A percentile compares a stretch with the other conserved stretches of the same genome.
Conservation (phyloP, 176 grass and related monocot genomes). For the Triticum urartu region DNA sequence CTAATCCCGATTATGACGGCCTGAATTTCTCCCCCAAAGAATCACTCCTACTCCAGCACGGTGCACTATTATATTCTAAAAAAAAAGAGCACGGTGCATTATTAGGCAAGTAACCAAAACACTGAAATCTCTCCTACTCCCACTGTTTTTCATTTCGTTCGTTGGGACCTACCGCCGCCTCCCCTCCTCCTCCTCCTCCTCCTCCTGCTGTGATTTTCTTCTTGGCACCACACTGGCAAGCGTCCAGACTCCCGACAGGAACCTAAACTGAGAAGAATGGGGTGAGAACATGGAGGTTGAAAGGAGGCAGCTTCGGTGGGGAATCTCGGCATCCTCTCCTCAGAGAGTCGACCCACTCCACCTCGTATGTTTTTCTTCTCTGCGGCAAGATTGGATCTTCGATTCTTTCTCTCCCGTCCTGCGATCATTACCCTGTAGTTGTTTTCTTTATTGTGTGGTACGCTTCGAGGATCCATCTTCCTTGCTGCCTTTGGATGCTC, state of each 20-base stretch:
- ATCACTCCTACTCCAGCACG: not conserved
- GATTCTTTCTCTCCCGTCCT: not conserved
- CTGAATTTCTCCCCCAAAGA: no score
- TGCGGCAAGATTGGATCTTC: constrained; percentile 34
- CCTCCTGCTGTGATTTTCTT: constrained; percentile 22
- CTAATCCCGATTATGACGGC: no score
- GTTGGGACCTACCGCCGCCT: constrained; percentile 23
- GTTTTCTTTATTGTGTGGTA: not conserved
- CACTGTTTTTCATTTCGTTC: not conserved
- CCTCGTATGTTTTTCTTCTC: constrained; percentile 26
- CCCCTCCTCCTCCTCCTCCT: not conserved
- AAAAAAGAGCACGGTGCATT: not conserved
- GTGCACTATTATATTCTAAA: not conserved
- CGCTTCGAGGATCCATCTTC: constrained; percentile 25
- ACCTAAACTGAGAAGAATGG: constrained; percentile 11
- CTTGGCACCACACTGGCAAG: constrained; percentile 30
- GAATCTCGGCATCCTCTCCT: constrained; percentile 21
- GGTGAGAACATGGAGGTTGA: constrained; percentile 30
- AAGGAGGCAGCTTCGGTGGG: constrained; percentile 34
- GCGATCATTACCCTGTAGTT: not conserved
- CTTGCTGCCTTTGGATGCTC: not conserved
- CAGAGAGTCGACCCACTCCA: constrained; percentile 1
- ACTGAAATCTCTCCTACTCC: constrained; percentile 20
- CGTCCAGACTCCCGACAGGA: not conserved
- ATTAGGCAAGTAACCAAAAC: constrained; percentile 25